phyloP scores from a whole-genome alignment of 441 rosid species.

The Populus hybrid region DNA sequence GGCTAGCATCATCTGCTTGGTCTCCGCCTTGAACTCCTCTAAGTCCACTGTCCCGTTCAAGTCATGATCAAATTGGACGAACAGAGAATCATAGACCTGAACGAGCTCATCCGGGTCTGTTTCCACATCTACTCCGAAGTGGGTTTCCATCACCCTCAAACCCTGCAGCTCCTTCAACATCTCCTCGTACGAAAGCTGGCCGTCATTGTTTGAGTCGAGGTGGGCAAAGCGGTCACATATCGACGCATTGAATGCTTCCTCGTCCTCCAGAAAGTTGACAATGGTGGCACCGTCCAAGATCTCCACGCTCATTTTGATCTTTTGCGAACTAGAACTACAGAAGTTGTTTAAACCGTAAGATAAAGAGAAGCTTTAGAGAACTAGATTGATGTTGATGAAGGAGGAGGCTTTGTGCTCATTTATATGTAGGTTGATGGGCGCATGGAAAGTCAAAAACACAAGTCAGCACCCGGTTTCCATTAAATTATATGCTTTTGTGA shows the following conservation, averaged over 20 bases:
- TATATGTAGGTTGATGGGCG: not conserved
- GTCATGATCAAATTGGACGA: conserved; percentile 41
- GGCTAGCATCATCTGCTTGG: conserved; percentile 44
- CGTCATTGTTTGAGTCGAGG: conserved; percentile 35
- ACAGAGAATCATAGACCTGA: conserved; percentile 29
- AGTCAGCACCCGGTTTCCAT: not conserved
- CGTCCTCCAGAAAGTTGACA: conserved; percentile 41
- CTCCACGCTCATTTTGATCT: conserved; percentile 42
- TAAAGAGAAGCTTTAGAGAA: not conserved
- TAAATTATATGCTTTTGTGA: not conserved
- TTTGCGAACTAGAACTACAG: not conserved
- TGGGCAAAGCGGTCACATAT: conserved; percentile 22
- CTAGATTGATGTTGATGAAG: not conserved
- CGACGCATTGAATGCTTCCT: conserved; percentile 36
- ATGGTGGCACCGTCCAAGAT: conserved; percentile 37
- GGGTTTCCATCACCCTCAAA: conserved; percentile 43
- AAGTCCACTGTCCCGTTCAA: conserved; percentile 36
- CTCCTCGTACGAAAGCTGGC: conserved; percentile 38
- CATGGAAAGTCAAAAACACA: not conserved
- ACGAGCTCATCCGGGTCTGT: conserved; percentile 31
- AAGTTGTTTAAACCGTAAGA: not conserved
- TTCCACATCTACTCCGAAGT: conserved; percentile 37
- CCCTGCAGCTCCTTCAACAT: conserved; percentile 39
- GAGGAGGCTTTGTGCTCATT: not conserved
- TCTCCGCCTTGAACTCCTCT: conserved; percentile 48